These are phyloP conservation scores for Myxozyma nipponensis DNA, from an alignment of 805 yeast species.

Conservation along the genomic window DNA sequence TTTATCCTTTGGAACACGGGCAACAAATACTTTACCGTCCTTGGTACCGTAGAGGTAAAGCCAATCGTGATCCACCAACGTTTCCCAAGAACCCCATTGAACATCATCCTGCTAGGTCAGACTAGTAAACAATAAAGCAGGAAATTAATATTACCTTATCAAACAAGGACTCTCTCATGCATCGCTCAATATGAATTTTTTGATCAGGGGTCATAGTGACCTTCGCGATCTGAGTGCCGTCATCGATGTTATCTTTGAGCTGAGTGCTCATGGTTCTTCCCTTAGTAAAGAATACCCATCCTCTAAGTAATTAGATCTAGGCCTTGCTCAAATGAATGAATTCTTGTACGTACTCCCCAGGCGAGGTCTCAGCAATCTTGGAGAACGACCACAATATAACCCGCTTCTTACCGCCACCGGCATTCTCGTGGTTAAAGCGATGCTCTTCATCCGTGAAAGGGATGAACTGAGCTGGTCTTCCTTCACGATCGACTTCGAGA, in stretches of 20 bases:
- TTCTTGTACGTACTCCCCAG: conserved; percentile 16
- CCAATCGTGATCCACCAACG: conserved; percentile 12
- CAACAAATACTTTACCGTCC: conserved; percentile 16
- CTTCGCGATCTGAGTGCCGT: conserved; percentile 19
- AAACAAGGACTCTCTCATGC: conserved; percentile 18
- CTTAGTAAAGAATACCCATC: conserved; percentile 24
- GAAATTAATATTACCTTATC: conserved; percentile 3
- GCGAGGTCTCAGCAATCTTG: conserved; percentile 13
- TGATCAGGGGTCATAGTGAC: conserved; percentile 11
- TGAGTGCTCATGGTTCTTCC: conserved; percentile 19
- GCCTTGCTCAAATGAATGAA: neutral
- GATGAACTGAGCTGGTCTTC: conserved; percentile 22
- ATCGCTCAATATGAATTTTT: conserved; percentile 20
- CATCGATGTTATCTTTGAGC: conserved; percentile 13
- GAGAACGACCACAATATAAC: conserved; percentile 26
- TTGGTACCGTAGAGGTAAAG: conserved; percentile 22
- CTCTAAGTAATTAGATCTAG: conserved; percentile 6
- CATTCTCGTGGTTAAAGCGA: conserved; percentile 13
- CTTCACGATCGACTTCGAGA: conserved; percentile 15
- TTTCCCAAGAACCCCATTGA: conserved; percentile 22
- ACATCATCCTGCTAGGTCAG: conserved; percentile 1
- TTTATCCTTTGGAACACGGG: conserved; percentile 19
- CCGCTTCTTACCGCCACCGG: conserved; percentile 20
- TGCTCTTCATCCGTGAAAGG: conserved; percentile 24
- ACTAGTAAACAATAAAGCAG: neutral